These are phyloP conservation scores for Vaccinium vitisidaea DNA, from an alignment of 148 eudicot genomes.

Conservation along the genomic window DNA sequence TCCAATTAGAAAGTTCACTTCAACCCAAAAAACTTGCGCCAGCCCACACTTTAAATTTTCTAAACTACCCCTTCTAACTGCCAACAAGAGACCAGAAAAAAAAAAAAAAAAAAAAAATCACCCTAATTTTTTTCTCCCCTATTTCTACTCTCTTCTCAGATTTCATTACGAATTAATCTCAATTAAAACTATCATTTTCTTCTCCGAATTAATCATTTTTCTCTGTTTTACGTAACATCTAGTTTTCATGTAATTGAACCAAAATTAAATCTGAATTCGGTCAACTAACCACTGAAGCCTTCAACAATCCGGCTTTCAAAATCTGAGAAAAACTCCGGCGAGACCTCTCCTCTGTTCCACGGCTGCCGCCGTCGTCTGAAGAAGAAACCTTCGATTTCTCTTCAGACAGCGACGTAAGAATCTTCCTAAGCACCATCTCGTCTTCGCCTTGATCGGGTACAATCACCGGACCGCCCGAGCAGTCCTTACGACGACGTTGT, in stretches of 20 bases:
- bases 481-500: not conserved
- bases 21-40: too few relatives aligned
- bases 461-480: not conserved
- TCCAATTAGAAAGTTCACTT: not conserved
- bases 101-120: too few relatives aligned
- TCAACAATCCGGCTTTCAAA: slow-evolving; percentile 18
- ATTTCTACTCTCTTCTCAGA: too few relatives aligned
- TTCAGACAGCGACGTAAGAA: not conserved
- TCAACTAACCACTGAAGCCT: slow-evolving; percentile 20
- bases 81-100: too few relatives aligned
- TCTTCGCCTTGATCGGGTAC: not conserved
- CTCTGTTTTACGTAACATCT: too few relatives aligned
- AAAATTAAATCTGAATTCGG: not conserved
- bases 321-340: slow-evolving; percentile 15
- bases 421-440: not conserved
- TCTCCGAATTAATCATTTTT: too few relatives aligned
- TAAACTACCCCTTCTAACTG: too few relatives aligned
- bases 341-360: not conserved
- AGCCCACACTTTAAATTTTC: not conserved
- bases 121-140: too few relatives aligned
- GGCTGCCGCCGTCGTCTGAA: not conserved
- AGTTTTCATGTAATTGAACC: not conserved
- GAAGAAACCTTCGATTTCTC: not conserved
- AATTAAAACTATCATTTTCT: too few relatives aligned
- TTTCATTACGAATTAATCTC: too few relatives aligned